Base-by-base conservation (phyloP, 1,284 basidiomycete genomes). In the Melampsora abietis-canadensis region DNA sequence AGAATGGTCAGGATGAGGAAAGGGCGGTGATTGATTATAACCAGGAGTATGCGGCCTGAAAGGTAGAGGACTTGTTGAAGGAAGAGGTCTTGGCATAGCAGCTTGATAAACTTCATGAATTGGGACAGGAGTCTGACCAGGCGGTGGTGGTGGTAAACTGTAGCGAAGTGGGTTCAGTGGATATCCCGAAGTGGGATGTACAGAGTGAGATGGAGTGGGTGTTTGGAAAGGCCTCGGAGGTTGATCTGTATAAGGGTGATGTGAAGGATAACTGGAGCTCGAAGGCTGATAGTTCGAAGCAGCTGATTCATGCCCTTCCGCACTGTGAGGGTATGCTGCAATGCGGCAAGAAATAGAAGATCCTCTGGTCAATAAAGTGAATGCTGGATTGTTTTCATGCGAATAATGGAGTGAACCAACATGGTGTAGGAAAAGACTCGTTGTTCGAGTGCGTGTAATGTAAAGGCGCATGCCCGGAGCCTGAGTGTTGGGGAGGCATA, bases 101-200 rank as follows among this genome's bases (percentile, higher is more conserved):
- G 62, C 34, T 17, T 40, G 44, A 44, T 63, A 73, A 48, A 73
- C 69, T 31, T 73, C 69, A 57, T 73, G 69, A 46, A 73, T 73
- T 21, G 69, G 63, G 10, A 73, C 62, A 57, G 69, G 69, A 14
- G 69, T 34, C 65, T 73, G 69, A 59, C 69, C 69, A 15, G 63
- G 62, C 63, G 69, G 69, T 51, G 69, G 69, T 17, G 69, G 69
- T 59, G 69, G 69, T 65, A 73, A 48, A 63, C 54, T 64, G 48
- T 44, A 65, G 57, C 30, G 48, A 51, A 40, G 57, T 19, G 46
- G 34, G 5, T 15, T 44, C 31, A 44, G 17, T 27, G 63, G 69
- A 61, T 61, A 37, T 40, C 37, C 59, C 59, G 57, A 27, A 21
- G 30, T 60, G 46, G 68, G 27, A 57, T 37, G 66, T 54, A 37